These are phyloP conservation scores for Tolypocladium pustulatum DNA, from an alignment of 2,329 filamentous ascomycete genomes.

Conservation along the genomic window DNA sequence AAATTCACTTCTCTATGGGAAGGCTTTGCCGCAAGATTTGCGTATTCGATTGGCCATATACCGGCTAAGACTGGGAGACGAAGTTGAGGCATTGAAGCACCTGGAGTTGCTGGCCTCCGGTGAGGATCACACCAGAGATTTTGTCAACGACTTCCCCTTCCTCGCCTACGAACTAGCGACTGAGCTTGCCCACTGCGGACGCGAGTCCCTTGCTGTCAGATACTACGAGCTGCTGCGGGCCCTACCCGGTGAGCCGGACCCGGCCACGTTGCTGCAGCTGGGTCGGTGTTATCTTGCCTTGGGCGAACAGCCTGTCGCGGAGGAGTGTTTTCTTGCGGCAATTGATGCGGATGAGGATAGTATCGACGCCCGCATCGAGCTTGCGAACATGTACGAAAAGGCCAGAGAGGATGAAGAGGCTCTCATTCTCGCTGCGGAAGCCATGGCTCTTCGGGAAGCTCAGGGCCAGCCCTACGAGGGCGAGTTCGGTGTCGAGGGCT, in stretches of 20 bases:
- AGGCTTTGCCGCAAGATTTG: constrained; percentile 68
- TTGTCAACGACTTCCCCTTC: constrained; percentile 59
- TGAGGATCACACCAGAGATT: constrained; percentile 31
- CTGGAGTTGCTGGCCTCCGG: constrained; percentile 60
- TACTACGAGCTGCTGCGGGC: constrained; percentile 47
- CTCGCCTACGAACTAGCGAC: constrained; percentile 60
- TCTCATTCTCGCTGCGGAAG: constrained; percentile 65
- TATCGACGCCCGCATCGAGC: constrained; percentile 65
- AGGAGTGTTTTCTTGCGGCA: constrained; percentile 66
- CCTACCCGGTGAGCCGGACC: constrained; percentile 37
- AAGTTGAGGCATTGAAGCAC: constrained; percentile 64
- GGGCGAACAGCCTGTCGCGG: constrained; percentile 56
- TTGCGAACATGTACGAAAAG: constrained; percentile 78
- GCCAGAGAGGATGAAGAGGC: constrained; percentile 65
- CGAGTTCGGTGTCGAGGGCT: neutral
- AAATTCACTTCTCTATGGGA: constrained; percentile 53
- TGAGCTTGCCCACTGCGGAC: constrained; percentile 25
- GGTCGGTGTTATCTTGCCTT: constrained; percentile 60
- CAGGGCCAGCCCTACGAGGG: constrained; percentile 17
- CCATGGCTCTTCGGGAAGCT: constrained; percentile 51
- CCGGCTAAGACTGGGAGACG: constrained; percentile 59
- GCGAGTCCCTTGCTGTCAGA: constrained; percentile 30
- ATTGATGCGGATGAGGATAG: constrained; percentile 61
- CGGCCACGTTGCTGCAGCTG: constrained; percentile 41
- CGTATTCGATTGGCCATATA: constrained; percentile 76